phyloP scores from a whole-genome alignment of 2,329 filamentous ascomycete species.

The Penicillium expansum region DNA sequence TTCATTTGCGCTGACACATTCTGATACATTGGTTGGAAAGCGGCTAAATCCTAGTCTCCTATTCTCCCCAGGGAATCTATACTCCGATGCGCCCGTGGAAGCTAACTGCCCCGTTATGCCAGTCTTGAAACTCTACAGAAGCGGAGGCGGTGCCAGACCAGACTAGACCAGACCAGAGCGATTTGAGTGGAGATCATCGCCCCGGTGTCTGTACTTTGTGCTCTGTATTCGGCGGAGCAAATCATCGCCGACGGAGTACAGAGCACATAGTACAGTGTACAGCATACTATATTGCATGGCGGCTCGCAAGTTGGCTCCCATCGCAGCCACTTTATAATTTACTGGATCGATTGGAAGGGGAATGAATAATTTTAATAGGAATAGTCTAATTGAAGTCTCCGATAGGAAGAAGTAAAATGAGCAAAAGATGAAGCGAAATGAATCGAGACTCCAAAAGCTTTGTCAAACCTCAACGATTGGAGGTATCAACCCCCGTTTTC shows the following conservation, averaged over 20 bases:
- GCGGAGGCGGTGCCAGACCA: not conserved
- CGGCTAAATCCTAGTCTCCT: not conserved
- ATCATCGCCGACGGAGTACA: not conserved
- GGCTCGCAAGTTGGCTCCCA: not conserved
- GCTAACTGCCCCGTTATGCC: not conserved
- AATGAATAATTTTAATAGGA: not conserved
- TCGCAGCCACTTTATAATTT: constrained; percentile 1
- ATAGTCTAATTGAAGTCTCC: not conserved
- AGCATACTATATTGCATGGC: not conserved
- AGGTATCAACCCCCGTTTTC: not conserved
- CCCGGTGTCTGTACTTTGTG: not conserved
- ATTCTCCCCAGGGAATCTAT: not conserved
- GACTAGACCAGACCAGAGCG: too few species aligned
- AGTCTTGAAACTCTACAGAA: not conserved
- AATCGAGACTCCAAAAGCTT: not conserved
- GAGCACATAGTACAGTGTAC: too few species aligned
- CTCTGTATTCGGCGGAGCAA: not conserved
- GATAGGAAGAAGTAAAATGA: not conserved
- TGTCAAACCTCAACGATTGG: not conserved
- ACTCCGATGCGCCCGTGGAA: not conserved
- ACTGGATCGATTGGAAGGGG: not conserved
- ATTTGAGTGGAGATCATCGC: not conserved
- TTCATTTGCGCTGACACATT: not conserved
- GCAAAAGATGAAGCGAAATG: not conserved
- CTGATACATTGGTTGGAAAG: not conserved